These are phyloP conservation scores for Arachis stenosperma DNA, from an alignment of 306 rosid genomes.

Conservation along the genomic window DNA sequence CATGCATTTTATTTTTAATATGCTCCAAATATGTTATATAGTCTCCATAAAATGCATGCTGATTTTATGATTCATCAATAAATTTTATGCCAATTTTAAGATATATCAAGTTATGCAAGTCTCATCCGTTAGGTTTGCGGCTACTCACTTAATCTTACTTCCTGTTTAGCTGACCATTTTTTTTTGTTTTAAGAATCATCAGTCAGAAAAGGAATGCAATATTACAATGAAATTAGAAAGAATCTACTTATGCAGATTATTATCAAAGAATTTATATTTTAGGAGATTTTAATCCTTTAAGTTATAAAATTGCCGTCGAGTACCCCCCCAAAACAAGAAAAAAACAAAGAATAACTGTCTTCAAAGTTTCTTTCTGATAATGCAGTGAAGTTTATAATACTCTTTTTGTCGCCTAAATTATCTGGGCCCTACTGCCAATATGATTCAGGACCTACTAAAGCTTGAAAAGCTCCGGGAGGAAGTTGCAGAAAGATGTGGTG, in stretches of 20 bases:
- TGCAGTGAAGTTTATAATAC: slow-evolving; percentile 18
- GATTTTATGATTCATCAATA: slow-evolving; percentile 20
- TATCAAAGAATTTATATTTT: slow-evolving; percentile 5
- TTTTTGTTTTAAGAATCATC: not conserved
- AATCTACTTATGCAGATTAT: not conserved
- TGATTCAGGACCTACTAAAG: slow-evolving; percentile 76
- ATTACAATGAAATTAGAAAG: slow-evolving; percentile 9
- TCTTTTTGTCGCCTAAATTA: slow-evolving; percentile 32
- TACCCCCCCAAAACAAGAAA: too few relatives aligned
- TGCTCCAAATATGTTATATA: slow-evolving; percentile 22
- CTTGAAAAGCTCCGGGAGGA: slow-evolving; percentile 85
- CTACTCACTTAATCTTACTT: not conserved
- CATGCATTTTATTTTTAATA: slow-evolving; percentile 24
- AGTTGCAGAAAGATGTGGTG: slow-evolving; percentile 72
- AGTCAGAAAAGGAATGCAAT: not conserved
- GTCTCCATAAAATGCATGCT: slow-evolving; percentile 29
- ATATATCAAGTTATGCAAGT: slow-evolving; percentile 5
- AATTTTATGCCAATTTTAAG: slow-evolving; percentile 25
- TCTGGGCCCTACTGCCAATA: slow-evolving; percentile 39
- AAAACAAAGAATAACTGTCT: not conserved
- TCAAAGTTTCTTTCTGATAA: slow-evolving; percentile 10
- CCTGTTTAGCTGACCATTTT: slow-evolving; percentile 23
- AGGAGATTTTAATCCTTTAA: not conserved
- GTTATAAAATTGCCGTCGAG: not conserved
- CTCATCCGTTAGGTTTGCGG: slow-evolving; percentile 13